These are phyloP conservation scores for Phytophthora cactorum DNA, from an alignment of 352 stramenopile genomes.

Conservation along the genomic window DNA sequence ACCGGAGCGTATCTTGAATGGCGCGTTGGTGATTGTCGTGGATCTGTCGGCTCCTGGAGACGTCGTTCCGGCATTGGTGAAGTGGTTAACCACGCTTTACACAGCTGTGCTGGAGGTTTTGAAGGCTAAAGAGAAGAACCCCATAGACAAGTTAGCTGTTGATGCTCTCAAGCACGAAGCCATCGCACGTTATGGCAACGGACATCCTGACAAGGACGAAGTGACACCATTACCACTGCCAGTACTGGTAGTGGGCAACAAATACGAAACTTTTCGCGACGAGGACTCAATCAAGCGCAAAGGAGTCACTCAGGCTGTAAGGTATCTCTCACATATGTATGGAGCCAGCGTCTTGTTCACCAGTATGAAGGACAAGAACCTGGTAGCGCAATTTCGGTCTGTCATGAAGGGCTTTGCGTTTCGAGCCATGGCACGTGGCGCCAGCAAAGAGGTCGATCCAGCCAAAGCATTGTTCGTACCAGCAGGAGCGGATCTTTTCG, in stretches of 20 bases:
- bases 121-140: slow-evolving; percentile 71
- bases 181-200: slow-evolving; percentile 54
- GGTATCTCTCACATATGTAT: slow-evolving; percentile 88
- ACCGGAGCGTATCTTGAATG: slow-evolving; percentile 75
- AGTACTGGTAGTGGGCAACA: slow-evolving; percentile 88
- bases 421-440: slow-evolving; percentile 47
- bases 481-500: slow-evolving; percentile 69
- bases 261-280: slow-evolving; percentile 90
- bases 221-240: slow-evolving; percentile 78
- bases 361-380: slow-evolving; percentile 87
- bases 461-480: slow-evolving; percentile 79
- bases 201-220: slow-evolving; percentile 78
- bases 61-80: slow-evolving; percentile 75
- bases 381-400: slow-evolving; percentile 69
- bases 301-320: slow-evolving; percentile 80
- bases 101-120: slow-evolving; percentile 60
- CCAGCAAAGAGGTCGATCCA: slow-evolving; percentile 69
- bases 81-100: slow-evolving; percentile 77
- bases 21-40: slow-evolving; percentile 80
- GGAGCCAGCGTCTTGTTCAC: slow-evolving; percentile 89
- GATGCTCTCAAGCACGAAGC: slow-evolving; percentile 60
- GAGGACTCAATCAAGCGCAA: slow-evolving; percentile 89
- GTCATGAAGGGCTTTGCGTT: slow-evolving; percentile 77
- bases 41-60: slow-evolving; percentile 86
- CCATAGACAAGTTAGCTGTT: slow-evolving; percentile 62